A percentile compares a stretch with the other conserved stretches of the same genome.
phyloP scores from a whole-genome alignment of 2,329 filamentous ascomycete genomes.

The Furcasterigmium furcatum region DNA sequence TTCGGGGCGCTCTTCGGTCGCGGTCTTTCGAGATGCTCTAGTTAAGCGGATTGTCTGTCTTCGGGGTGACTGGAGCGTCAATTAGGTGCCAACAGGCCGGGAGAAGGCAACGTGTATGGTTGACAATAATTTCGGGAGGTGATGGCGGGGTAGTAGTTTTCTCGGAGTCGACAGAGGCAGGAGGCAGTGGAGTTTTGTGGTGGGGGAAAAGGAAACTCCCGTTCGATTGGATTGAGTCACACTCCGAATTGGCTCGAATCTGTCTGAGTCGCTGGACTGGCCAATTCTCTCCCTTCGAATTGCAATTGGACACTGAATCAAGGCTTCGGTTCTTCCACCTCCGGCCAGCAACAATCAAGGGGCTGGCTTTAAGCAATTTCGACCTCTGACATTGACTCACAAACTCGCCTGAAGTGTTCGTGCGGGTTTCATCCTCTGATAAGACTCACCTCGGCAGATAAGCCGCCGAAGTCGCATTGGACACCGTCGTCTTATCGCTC shows the following conservation, averaged over 20 bases:
- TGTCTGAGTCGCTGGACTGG: too few relatives aligned
- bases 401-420: background rate
- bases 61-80: constrained; percentile 3
- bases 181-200: constrained; percentile 1
- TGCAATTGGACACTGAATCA: too few relatives aligned
- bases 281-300: too few relatives aligned
- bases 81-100: constrained; percentile 2
- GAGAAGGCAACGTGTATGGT: background rate
- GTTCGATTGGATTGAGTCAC: too few relatives aligned
- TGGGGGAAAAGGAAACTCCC: background rate
- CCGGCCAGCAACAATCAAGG: background rate
- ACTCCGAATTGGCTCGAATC: too few relatives aligned
- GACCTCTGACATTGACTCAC: background rate
- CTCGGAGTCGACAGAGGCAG: constrained; percentile 1
- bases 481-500: background rate
- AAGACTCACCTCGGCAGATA: background rate
- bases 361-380: background rate
- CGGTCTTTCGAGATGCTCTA: too few relatives aligned
- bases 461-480: constrained; percentile 2
- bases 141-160: constrained; percentile 3
- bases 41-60: background rate
- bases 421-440: constrained; percentile 2
- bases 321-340: background rate
- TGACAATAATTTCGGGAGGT: constrained; percentile 1
- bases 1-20: background rate